Percentiles rank a stretch among this genome's conserved stretches.
Evolutionary conservation across 257 asterid genomes (phyloP).

Genomic region (Solanum peruvianum): DNA sequence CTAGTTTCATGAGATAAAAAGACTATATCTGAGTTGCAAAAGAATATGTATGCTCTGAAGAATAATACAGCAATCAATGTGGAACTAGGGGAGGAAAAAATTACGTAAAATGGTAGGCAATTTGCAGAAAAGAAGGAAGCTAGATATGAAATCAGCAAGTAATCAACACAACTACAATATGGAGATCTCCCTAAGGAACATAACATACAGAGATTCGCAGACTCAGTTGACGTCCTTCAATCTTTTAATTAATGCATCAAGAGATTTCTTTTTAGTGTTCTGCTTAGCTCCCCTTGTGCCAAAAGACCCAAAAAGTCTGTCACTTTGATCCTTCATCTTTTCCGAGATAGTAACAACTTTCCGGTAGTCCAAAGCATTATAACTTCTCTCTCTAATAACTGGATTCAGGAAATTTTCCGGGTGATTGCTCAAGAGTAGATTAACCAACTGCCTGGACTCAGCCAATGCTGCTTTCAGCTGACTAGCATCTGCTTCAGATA

Average conservation of each 20-base stretch:
- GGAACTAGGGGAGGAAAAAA: background rate
- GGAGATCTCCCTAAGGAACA: constrained; percentile 6
- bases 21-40: background rate
- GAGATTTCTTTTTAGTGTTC: constrained; percentile 92
- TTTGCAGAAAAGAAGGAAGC: background rate
- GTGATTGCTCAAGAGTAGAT: constrained; percentile 79
- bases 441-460: constrained; percentile 88
- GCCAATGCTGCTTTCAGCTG: constrained; percentile 60
- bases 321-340: constrained; percentile 85
- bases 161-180: constrained; percentile 22
- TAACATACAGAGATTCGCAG: constrained; percentile 14
- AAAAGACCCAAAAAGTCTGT: constrained; percentile 70
- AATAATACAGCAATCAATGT: background rate
- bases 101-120: background rate
- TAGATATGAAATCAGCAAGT: background rate
- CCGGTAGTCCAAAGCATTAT: constrained; percentile 62
- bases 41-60: background rate
- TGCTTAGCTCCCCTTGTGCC: constrained; percentile 86
- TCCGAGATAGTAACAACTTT: constrained; percentile 79
- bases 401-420: constrained; percentile 92
- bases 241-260: constrained; percentile 77
- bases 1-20: background rate
- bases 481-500: constrained; percentile 53
- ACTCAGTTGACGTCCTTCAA: constrained; percentile 73
- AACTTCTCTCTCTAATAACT: constrained; percentile 87